phyloP scores from a whole-genome alignment of 805 yeast genomes.

The Metschnikowia vanudenii region DNA sequence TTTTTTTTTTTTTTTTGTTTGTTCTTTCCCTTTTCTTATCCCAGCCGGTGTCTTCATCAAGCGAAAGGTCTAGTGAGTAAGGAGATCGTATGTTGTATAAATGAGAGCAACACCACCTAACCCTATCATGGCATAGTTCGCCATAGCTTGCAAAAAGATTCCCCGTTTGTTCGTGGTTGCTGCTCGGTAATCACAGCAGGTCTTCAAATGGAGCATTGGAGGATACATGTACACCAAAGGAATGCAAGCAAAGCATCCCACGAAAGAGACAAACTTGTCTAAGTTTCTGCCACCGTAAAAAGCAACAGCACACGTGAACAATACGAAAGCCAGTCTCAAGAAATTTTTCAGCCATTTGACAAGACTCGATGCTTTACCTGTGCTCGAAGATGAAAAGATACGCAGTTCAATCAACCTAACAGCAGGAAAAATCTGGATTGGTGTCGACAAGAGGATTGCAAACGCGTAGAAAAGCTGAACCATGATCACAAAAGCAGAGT shows the following conservation, averaged over 20 bases:
- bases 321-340: slow-evolving; percentile 54
- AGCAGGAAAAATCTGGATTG: slow-evolving; percentile 79
- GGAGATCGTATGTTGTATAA: slow-evolving; percentile 54
- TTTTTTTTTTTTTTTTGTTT: too few relatives aligned
- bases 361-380: slow-evolving; percentile 54
- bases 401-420: slow-evolving; percentile 68
- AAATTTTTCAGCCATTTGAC: slow-evolving; percentile 69
- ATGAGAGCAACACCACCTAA: slow-evolving; percentile 62
- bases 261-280: slow-evolving; percentile 74
- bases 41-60: too few relatives aligned
- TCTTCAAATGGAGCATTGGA: slow-evolving; percentile 66
- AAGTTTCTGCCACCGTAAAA: slow-evolving; percentile 65
- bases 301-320: slow-evolving; percentile 56
- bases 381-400: slow-evolving; percentile 41
- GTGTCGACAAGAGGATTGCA: slow-evolving; percentile 75
- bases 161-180: slow-evolving; percentile 27
- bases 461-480: slow-evolving; percentile 71
- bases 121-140: slow-evolving; percentile 50
- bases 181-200: slow-evolving; percentile 38
- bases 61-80: slow-evolving; percentile 9
- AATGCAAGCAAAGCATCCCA: slow-evolving; percentile 82
- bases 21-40: neutral
- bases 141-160: slow-evolving; percentile 34
- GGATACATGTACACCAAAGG: slow-evolving; percentile 87
- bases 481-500: slow-evolving; percentile 55